These are phyloP conservation scores for Syzygium syzygioides DNA, from an alignment of 441 rosid species.

Conservation along the genomic window DNA sequence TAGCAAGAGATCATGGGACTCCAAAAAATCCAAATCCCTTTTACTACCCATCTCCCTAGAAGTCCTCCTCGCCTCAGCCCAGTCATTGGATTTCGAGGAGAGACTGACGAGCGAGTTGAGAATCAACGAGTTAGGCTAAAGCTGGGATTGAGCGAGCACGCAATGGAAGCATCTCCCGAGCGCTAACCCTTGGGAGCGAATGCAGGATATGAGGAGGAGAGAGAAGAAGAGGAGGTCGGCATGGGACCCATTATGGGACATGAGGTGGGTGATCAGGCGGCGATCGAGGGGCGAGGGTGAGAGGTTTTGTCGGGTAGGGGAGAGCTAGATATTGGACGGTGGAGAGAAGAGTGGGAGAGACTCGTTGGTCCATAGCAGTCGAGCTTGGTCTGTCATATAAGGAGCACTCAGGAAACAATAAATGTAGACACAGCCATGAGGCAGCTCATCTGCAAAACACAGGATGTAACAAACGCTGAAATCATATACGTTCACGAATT, in stretches of 20 bases:
- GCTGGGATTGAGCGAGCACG: conserved; percentile 24
- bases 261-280: conserved; percentile 32
- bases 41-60: conserved; percentile 41
- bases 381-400: neutral
- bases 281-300: conserved; percentile 2
- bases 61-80: conserved; percentile 28
- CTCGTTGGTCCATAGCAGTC: neutral
- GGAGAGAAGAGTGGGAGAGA: neutral
- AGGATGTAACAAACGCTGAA: neutral
- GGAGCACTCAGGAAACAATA: neutral
- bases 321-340: too few species aligned
- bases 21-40: conserved; percentile 49
- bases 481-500: neutral
- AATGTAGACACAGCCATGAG: neutral
- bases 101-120: conserved; percentile 55
- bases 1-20: conserved; percentile 48
- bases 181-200: conserved; percentile 31
- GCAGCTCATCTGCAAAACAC: neutral
- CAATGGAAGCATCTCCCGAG: conserved; percentile 44
- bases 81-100: conserved; percentile 46
- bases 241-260: conserved; percentile 26
- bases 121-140: conserved; percentile 41
- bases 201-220: conserved; percentile 56
- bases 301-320: neutral
- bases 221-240: conserved; percentile 46